phyloP scores from a whole-genome alignment of 2,329 filamentous ascomycete genomes.

The Cladosporium sp. region DNA sequence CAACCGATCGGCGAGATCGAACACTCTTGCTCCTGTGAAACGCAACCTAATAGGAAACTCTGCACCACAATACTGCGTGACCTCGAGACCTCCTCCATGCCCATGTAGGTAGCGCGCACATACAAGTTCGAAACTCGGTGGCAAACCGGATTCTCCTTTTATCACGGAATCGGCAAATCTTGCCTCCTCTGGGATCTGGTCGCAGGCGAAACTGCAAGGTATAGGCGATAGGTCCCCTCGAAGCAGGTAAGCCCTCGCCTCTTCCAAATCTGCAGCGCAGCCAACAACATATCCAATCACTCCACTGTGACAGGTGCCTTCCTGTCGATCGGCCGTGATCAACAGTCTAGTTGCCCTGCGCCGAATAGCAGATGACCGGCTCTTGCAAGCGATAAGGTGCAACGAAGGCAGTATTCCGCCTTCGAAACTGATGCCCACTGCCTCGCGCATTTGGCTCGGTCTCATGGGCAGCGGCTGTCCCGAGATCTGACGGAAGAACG shows the following conservation, averaged over 20 bases:
- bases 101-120: not conserved
- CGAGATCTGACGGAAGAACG: not conserved
- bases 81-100: not conserved
- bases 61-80: not conserved
- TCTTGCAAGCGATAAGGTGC: slow-evolving; percentile 8
- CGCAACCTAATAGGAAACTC: not conserved
- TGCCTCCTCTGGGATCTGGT: slow-evolving; percentile 6
- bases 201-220: not conserved
- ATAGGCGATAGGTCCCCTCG: not conserved
- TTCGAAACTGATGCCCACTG: not conserved
- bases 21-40: not conserved
- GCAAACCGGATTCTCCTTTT: not conserved
- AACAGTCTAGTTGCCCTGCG: not conserved
- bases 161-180: slow-evolving; percentile 6
- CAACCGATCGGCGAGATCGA: not conserved
- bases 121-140: not conserved
- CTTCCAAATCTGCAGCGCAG: not conserved
- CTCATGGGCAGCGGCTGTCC: not conserved
- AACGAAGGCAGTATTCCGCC: not conserved
- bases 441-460: not conserved
- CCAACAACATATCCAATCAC: not conserved
- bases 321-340: not conserved
- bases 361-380: not conserved
- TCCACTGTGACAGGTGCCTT: not conserved
- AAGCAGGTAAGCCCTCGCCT: not conserved